Base-by-base conservation (phyloP, 345 rosid genomes). In the Eucalyptus pumila region DNA sequence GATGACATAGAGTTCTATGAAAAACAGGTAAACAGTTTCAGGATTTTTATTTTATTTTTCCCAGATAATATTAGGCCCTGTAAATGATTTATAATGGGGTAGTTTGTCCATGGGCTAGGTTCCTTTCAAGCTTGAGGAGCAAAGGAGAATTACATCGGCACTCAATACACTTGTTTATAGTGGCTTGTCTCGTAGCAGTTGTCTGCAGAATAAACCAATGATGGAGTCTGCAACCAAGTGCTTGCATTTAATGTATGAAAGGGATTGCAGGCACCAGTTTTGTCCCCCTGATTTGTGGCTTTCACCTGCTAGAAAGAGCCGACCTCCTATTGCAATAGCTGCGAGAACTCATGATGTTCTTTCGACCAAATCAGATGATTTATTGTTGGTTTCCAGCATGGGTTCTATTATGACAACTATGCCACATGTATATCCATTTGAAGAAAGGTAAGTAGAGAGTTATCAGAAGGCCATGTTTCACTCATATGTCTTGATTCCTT, bases 1-100 rank as follows among this genome's bases (percentile, higher is more conserved):
- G 99, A 97, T 94, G 99, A 97, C 96, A 94, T 96, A 88, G 98
- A 97, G 91, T 97, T 97, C 92, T 97, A 96, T 90, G 99, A 97
- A 93, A 96, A 94, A 91, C 99, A 97, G 99, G 99, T 96, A 95
- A 90, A 69, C 72, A 76, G 45, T 15, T 85, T 80, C 50, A 37
- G 37, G 24, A 27, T 83, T 32, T 47, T 49, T 51, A 17, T 9
- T 47, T 49, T 51, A 32, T 16, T 86, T 47, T 86, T 21, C 24
- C 30, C 65, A 51, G 30, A 32, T 34, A 32, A 86, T 50, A 24
- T 76, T 76, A 40, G 47, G 45, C 85, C 85, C 47, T 40, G 85
- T 76, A 40, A 40, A 76, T 76, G 85, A 21, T 90, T 40, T 50
- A 85, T 62, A 32, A 10, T 80, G 51, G 80, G 49, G 49, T 62